A percentile compares a stretch with the other conserved stretches of the same genome.
These are phyloP conservation scores for Amniculicola lignicola DNA, from an alignment of 495 filamentous ascomycete genomes.

Conservation along the genomic window DNA sequence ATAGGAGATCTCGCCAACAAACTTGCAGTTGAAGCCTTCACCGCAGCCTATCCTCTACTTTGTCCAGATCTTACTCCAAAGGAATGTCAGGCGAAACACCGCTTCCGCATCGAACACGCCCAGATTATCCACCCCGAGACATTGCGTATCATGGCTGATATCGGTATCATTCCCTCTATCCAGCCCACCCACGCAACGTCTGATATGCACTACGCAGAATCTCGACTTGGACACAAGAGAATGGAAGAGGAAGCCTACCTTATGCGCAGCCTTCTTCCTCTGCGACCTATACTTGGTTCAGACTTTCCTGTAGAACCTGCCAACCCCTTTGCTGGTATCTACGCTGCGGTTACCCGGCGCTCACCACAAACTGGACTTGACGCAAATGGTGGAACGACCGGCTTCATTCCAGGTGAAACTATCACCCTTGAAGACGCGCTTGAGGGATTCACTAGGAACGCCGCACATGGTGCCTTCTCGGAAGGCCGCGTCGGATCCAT, in stretches of 20 bases:
- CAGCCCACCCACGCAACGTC: slow-evolving; percentile 67
- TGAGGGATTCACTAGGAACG: slow-evolving; percentile 53
- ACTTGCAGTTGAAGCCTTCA: slow-evolving; percentile 55
- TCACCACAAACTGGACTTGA: slow-evolving; percentile 51
- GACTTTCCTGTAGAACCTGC: slow-evolving; percentile 67
- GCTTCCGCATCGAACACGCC: slow-evolving; percentile 63
- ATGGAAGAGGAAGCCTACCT: slow-evolving; percentile 53
- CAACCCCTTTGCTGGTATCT: slow-evolving; percentile 58
- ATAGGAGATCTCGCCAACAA: slow-evolving; percentile 64
- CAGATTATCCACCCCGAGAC: slow-evolving; percentile 64
- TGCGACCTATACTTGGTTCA: slow-evolving; percentile 53
- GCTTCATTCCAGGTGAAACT: slow-evolving; percentile 55
- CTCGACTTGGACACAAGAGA: slow-evolving; percentile 52
- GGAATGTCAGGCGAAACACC: slow-evolving; percentile 47
- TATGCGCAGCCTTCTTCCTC: slow-evolving; percentile 52
- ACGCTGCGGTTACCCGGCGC: slow-evolving; percentile 57
- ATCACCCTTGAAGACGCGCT: slow-evolving; percentile 54
- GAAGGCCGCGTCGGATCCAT: slow-evolving; percentile 55
- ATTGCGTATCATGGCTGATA: slow-evolving; percentile 49
- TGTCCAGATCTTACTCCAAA: slow-evolving; percentile 45
- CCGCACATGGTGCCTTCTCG: slow-evolving; percentile 47
- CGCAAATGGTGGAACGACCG: slow-evolving; percentile 44
- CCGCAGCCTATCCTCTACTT: slow-evolving; percentile 44
- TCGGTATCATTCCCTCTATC: slow-evolving; percentile 63
- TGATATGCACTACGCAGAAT: slow-evolving; percentile 58